Evolutionary conservation across 2,329 filamentous ascomycete species (phyloP).

Genomic region (Beauveria australis): DNA sequence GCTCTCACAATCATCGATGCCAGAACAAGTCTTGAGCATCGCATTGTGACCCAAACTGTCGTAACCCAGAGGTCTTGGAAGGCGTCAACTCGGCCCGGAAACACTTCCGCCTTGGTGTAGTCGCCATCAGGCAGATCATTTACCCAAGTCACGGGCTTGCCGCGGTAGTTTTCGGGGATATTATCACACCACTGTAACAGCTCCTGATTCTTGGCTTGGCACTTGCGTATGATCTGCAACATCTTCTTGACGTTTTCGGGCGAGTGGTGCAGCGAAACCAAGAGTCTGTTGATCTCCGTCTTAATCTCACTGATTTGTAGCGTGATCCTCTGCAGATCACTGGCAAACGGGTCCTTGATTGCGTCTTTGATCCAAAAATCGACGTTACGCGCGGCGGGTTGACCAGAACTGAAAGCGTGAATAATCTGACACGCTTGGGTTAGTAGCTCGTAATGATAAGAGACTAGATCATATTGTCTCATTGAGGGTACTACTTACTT

Average conservation of each 20-base stretch:
- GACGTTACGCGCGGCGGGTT: slow-evolving; percentile 41
- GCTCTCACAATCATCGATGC: slow-evolving; percentile 49
- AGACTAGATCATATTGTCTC: too few species aligned
- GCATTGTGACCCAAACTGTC: slow-evolving; percentile 48
- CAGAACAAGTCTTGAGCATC: slow-evolving; percentile 46
- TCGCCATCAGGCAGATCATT: slow-evolving; percentile 43
- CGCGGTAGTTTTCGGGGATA: slow-evolving; percentile 42
- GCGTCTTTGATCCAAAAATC: slow-evolving; percentile 53
- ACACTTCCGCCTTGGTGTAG: slow-evolving; percentile 46
- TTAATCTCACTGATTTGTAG: slow-evolving; percentile 49
- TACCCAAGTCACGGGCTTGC: slow-evolving; percentile 48
- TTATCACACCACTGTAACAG: slow-evolving; percentile 42
- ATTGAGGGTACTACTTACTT: slow-evolving; percentile 32
- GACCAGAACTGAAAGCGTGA: slow-evolving; percentile 46
- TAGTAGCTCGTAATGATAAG: neutral
- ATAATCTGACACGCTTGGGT: slow-evolving; percentile 37
- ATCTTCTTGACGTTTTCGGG: slow-evolving; percentile 43
- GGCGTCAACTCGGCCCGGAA: slow-evolving; percentile 51
- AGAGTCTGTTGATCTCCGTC: slow-evolving; percentile 41
- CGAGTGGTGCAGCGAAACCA: slow-evolving; percentile 37
- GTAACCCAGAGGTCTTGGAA: slow-evolving; percentile 52
- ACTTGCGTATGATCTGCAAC: slow-evolving; percentile 41
- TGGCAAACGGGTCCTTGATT: slow-evolving; percentile 39
- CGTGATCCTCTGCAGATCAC: slow-evolving; percentile 42
- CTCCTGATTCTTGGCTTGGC: slow-evolving; percentile 44